Percentiles rank a stretch among this genome's conserved stretches.
These are phyloP conservation scores for Pythium aristosporum DNA, from an alignment of 352 stramenopile genomes.

Conservation along the genomic window DNA sequence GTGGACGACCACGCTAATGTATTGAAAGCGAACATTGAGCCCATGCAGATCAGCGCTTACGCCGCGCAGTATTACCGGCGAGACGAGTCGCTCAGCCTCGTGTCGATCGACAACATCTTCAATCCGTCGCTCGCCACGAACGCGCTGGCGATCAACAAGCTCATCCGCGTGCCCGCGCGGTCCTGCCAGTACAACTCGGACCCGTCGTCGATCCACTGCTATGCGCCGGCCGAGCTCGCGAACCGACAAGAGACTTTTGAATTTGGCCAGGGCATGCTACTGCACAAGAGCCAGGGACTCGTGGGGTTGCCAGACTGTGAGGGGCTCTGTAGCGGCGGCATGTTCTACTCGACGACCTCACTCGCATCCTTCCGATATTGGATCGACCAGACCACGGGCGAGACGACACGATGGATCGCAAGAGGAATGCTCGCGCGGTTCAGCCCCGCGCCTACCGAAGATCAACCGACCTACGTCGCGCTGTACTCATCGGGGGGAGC, in stretches of 20 bases:
- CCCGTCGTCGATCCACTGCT: constrained; percentile 20
- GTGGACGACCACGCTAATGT: constrained; percentile 3
- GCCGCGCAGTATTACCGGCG: constrained; percentile 14
- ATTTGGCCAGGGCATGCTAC: constrained; percentile 27
- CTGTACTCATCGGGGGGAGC: constrained; percentile 6
- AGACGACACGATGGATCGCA: constrained; percentile 7
- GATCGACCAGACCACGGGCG: constrained; percentile 22
- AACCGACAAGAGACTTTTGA: constrained; percentile 14
- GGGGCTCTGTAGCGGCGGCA: constrained; percentile 27
- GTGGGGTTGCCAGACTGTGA: constrained; percentile 27
- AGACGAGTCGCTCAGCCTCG: constrained; percentile 16
- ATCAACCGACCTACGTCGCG: constrained; percentile 20
- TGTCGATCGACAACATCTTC: constrained; percentile 31
- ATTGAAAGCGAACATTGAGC: not conserved
- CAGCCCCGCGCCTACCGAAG: not conserved
- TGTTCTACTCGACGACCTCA: constrained; percentile 30
- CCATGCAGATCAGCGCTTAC: constrained; percentile 11
- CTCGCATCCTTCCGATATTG: constrained; percentile 14
- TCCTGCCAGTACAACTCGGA: constrained; percentile 26
- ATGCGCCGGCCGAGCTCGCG: constrained; percentile 10
- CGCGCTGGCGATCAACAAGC: constrained; percentile 12
- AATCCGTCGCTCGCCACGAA: constrained; percentile 22
- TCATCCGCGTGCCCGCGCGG: constrained; percentile 22
- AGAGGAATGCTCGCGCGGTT: not conserved
- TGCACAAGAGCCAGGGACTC: constrained; percentile 15